Conservation (phyloP, 2,329 filamentous ascomycete species). For the Fusarium nodosum region DNA sequence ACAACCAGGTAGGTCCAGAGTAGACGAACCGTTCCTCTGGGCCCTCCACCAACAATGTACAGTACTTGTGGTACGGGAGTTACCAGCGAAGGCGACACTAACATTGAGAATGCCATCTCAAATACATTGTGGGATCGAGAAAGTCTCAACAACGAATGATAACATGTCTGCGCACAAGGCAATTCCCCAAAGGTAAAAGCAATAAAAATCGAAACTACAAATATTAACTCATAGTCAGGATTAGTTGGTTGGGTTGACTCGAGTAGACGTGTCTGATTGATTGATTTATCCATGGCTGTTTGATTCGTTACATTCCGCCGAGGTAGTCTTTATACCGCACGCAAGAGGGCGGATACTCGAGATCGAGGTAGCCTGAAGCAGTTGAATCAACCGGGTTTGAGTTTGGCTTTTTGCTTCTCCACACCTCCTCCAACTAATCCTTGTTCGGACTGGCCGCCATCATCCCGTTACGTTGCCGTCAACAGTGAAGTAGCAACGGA, state of each 20-base stretch:
- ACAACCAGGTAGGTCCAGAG: neutral
- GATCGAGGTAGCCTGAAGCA: constrained; percentile 35
- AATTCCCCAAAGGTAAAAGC: constrained; percentile 36
- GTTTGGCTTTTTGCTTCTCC: constrained; percentile 30
- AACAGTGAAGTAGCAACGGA: constrained; percentile 1
- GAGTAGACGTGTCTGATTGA: constrained; percentile 15
- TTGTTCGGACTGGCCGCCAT: constrained; percentile 40
- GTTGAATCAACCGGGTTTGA: constrained; percentile 24
- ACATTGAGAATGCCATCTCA: constrained; percentile 10
- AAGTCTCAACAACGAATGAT: neutral
- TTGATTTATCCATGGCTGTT: constrained; percentile 21
- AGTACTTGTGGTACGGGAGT: neutral
- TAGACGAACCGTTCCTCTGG: constrained; percentile 31
- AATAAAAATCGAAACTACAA: constrained; percentile 36
- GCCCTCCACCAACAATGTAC: neutral
- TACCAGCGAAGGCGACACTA: constrained; percentile 19
- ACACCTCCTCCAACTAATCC: constrained; percentile 41
- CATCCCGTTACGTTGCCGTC: constrained; percentile 23
- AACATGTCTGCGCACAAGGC: neutral
- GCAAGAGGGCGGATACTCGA: constrained; percentile 31
- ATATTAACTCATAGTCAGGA: constrained; percentile 19
- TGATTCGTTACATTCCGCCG: constrained; percentile 29
- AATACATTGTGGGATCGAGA: constrained; percentile 11
- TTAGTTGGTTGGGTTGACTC: constrained; percentile 25
- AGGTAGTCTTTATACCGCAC: constrained; percentile 37